Base-by-base conservation (phyloP, 805 yeast genomes). In the Millerozyma acaciae region DNA sequence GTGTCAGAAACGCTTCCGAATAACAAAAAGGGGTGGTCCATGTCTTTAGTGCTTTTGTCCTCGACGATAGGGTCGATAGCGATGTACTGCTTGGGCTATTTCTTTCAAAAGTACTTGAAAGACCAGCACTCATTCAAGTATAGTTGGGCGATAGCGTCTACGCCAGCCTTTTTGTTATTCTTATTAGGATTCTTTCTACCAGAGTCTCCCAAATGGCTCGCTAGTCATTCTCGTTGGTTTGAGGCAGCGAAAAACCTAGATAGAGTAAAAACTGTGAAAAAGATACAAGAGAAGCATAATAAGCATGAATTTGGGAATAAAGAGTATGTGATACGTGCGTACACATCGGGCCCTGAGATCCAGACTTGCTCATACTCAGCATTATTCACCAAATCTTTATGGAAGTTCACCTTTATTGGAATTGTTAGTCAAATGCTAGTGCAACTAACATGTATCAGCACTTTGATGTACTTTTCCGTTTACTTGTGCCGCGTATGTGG, bases 401-500 rank as follows among this genome's bases (percentile, higher is more conserved):
- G 76, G 76, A 52, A 59, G 15, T 31, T 60, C 21, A 34, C 49
- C 14, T 42, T 49, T 41, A 42, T 56, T 13, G 59, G 55, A 1
- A 40, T 60, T 73, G 16, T 51, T 0, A 47, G 66, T 7, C 78
- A 71, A 39, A 25, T 60, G 1, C 45, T 70, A 4, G 57, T 64
- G n/a, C 78, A 73, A 39, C 41, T 65, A n/a, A 62, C 70, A 33
- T 70, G 74, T 4, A 65, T 68, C 8, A 60, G 60, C 26, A 57
- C 65, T 1, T 44, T 73, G 30, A 59, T 68, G 63, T 68, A 62
- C 44, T 70, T 70, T 34, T 56, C 70, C 33, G 57, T 60, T 1
- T 66, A 57, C 42, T 57, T 75, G 9, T 74, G 78, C 50, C 70
- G 64, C 20, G 62, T 65, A 58, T 57, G 73, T 42, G 78, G 76